These are phyloP conservation scores for Hawksworthiomyces lignivorus DNA, from an alignment of 2,329 filamentous ascomycete genomes.

Conservation along the genomic window DNA sequence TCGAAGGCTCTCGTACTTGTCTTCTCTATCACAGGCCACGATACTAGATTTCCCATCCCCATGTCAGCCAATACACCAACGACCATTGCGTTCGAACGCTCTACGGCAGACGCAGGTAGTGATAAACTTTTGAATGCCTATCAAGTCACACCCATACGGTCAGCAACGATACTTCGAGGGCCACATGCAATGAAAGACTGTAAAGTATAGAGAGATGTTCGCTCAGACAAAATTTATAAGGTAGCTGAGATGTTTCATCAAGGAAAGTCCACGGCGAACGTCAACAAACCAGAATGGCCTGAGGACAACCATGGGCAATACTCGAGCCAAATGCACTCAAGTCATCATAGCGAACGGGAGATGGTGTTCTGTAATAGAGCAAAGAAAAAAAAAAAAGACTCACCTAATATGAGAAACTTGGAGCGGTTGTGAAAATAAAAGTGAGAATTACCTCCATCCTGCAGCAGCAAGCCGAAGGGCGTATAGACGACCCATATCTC, in stretches of 20 bases:
- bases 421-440: not conserved
- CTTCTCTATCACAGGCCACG: slow-evolving; percentile 86
- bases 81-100: too few species aligned
- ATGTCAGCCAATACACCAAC: too few species aligned
- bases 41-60: too few species aligned
- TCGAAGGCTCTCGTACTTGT: slow-evolving; percentile 74
- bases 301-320: slow-evolving; percentile 59
- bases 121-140: too few species aligned
- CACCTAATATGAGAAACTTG: too few species aligned
- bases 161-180: too few species aligned
- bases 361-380: not conserved
- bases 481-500: slow-evolving; percentile 99
- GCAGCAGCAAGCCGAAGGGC: slow-evolving; percentile 78
- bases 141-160: too few species aligned
- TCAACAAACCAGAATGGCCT: slow-evolving; percentile 68
- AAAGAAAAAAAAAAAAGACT: slow-evolving; percentile 2
- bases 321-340: slow-evolving; percentile 99
- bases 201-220: slow-evolving; percentile 8
- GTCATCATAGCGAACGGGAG: slow-evolving; percentile 67
- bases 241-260: slow-evolving; percentile 99
- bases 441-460: slow-evolving; percentile 82
- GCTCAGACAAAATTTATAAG: slow-evolving; percentile 80
- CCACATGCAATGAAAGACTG: too few species aligned
- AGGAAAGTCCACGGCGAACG: slow-evolving; percentile 59
- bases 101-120: too few species aligned